Evolutionary conservation across 352 stramenopile species (phyloP).

Genomic region (Pythium dissimile): DNA sequence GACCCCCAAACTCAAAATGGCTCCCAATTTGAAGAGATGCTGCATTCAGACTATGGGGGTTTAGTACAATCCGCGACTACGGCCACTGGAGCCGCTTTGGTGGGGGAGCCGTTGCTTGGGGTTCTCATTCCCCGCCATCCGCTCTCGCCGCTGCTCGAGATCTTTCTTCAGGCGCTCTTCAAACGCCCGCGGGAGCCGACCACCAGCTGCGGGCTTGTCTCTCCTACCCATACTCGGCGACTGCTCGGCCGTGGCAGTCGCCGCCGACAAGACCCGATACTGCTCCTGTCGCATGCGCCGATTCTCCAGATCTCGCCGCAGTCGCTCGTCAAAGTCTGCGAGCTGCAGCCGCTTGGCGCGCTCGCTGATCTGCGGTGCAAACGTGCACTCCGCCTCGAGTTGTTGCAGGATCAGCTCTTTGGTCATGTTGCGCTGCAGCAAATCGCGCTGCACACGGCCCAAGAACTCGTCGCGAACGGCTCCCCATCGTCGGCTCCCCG

Average conservation of each 20-base stretch:
- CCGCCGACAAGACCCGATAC: constrained; percentile 14
- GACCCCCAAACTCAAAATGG: no score
- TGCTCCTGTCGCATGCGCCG: constrained; percentile 38
- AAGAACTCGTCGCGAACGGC: constrained; percentile 64
- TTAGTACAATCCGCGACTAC: constrained; percentile 11
- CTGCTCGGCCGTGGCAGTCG: constrained; percentile 14
- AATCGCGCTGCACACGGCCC: constrained; percentile 57
- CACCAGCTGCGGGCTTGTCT: background rate
- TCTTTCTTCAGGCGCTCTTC: constrained; percentile 44
- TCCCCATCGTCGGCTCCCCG: constrained; percentile 26
- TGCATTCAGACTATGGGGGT: background rate
- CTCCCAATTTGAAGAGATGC: no score
- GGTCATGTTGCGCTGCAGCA: constrained; percentile 45
- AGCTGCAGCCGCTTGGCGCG: constrained; percentile 39
- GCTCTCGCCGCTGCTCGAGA: constrained; percentile 36
- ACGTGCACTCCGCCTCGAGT: constrained; percentile 53
- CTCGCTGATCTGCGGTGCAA: constrained; percentile 41
- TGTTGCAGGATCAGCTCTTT: constrained; percentile 48
- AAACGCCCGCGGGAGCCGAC: constrained; percentile 23
- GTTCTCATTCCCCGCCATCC: background rate
- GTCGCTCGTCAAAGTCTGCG: constrained; percentile 53
- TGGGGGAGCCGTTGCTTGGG: no score
- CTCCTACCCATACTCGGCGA: background rate
- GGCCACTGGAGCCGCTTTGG: background rate
- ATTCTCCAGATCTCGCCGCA: constrained; percentile 51